Conservation (phyloP, 805 yeast genomes). For the Yamadazyma paraphyllophila region DNA sequence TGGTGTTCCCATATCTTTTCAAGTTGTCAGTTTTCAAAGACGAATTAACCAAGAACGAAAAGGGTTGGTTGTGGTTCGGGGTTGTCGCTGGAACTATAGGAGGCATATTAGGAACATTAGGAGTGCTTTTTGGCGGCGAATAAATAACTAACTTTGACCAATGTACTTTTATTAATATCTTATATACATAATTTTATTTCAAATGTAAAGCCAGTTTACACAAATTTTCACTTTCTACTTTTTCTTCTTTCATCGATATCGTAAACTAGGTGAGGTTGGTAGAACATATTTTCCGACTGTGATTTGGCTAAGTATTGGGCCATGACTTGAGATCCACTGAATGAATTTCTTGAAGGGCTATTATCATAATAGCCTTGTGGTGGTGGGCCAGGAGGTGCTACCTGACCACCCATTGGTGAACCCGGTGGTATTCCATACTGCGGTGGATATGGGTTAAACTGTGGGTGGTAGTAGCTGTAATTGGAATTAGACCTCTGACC, state of each 20-base stretch:
- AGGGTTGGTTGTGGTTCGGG: slow-evolving; percentile 2
- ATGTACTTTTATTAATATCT: neutral
- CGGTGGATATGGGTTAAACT: slow-evolving; percentile 9
- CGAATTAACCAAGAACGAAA: slow-evolving; percentile 17
- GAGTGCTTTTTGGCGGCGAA: slow-evolving; percentile 5
- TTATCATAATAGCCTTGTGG: slow-evolving; percentile 7
- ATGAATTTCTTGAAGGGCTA: slow-evolving; percentile 8
- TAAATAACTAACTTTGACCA: neutral
- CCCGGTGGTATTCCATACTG: slow-evolving; percentile 5
- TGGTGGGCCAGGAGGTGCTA: slow-evolving; percentile 13
- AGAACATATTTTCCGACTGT: slow-evolving; percentile 57
- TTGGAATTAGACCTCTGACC: slow-evolving; percentile 8
- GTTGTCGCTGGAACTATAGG: neutral
- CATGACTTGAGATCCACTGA: slow-evolving; percentile 71
- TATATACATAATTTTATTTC: neutral
- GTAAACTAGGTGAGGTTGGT: slow-evolving; percentile 29
- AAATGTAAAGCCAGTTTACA: slow-evolving; percentile 12
- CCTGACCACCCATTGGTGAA: slow-evolving; percentile 9
- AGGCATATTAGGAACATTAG: slow-evolving; percentile 5
- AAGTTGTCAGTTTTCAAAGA: slow-evolving; percentile 24
- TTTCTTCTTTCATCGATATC: slow-evolving; percentile 11
- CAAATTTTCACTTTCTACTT: slow-evolving; percentile 2
- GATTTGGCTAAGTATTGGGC: slow-evolving; percentile 72
- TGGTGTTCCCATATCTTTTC: slow-evolving; percentile 39
- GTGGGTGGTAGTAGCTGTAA: slow-evolving; percentile 9